A percentile compares a stretch with the other conserved stretches of the same genome.
phyloP scores from a whole-genome alignment of 495 filamentous ascomycete genomes.

The Cercophora sp. region DNA sequence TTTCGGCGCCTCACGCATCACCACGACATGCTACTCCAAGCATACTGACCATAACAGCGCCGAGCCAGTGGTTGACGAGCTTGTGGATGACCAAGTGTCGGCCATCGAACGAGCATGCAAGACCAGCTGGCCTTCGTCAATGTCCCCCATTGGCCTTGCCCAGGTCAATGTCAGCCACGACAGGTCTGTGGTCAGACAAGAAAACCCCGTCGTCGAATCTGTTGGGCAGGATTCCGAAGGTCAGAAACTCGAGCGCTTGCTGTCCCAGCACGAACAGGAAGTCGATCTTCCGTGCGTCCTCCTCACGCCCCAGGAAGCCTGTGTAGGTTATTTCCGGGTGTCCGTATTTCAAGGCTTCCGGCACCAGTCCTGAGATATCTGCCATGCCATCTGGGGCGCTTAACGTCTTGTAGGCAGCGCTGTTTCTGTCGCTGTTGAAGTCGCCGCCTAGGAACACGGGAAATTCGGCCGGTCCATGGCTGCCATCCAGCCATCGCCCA shows the following conservation, averaged over 20 bases:
- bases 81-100: too few species aligned
- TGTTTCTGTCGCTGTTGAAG: slow-evolving; percentile 66
- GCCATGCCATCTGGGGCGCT: slow-evolving; percentile 23
- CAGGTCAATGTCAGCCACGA: slow-evolving; percentile 63
- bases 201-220: slow-evolving; percentile 63
- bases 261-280: slow-evolving; percentile 25
- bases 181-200: slow-evolving; percentile 71
- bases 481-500: slow-evolving; percentile 18
- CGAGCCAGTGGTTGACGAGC: too few species aligned
- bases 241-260: slow-evolving; percentile 15
- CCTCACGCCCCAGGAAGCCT: slow-evolving; percentile 52
- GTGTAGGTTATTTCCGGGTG: slow-evolving; percentile 51
- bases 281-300: slow-evolving; percentile 26
- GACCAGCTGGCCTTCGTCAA: too few species aligned
- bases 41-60: too few species aligned
- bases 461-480: neutral
- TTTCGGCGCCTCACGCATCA: too few species aligned
- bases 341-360: slow-evolving; percentile 19
- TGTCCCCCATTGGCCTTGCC: too few species aligned
- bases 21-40: too few species aligned
- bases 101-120: too few species aligned
- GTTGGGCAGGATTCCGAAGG: slow-evolving; percentile 60
- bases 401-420: slow-evolving; percentile 62
- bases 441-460: slow-evolving; percentile 70
- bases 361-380: slow-evolving; percentile 26